Evolutionary conservation across 768 basidiomycete species (phyloP).

Genomic region (Serendipita sp.): DNA sequence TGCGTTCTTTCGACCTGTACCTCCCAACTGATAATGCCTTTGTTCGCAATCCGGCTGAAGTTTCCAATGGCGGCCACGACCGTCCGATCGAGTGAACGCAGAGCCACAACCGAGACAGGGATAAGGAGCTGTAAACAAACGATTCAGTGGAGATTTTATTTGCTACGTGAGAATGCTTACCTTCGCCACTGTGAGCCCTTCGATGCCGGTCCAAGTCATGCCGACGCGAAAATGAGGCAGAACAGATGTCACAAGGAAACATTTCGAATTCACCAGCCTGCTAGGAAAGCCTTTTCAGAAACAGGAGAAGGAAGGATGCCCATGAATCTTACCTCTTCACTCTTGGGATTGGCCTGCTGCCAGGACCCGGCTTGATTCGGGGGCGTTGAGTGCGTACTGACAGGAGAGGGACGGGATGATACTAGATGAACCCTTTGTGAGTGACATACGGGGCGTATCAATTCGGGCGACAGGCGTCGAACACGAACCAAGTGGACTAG

Average conservation of each 20-base stretch:
- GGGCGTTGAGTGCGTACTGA: too few species aligned
- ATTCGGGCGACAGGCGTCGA: too few species aligned
- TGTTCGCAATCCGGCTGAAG: background rate
- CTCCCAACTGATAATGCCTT: background rate
- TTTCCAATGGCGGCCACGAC: constrained; percentile 5
- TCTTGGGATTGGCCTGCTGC: too few species aligned
- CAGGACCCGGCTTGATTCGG: too few species aligned
- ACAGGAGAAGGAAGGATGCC: too few species aligned
- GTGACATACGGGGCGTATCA: too few species aligned
- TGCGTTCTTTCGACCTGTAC: background rate
- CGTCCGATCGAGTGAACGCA: background rate
- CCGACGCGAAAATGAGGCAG: background rate
- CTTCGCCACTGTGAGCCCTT: background rate
- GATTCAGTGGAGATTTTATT: background rate
- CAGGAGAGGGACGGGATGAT: too few species aligned
- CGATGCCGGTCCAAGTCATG: background rate
- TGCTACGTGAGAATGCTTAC: too few species aligned
- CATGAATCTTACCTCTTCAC: too few species aligned
- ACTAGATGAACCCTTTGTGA: too few species aligned
- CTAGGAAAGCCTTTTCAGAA: too few species aligned
- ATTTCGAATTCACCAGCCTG: background rate
- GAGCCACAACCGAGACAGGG: background rate
- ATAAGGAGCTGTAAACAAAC: background rate
- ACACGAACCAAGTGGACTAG: too few species aligned
- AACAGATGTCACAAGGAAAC: background rate